Base-by-base conservation (phyloP, 345 rosid genomes). In the Rhodamnia rubescens region DNA sequence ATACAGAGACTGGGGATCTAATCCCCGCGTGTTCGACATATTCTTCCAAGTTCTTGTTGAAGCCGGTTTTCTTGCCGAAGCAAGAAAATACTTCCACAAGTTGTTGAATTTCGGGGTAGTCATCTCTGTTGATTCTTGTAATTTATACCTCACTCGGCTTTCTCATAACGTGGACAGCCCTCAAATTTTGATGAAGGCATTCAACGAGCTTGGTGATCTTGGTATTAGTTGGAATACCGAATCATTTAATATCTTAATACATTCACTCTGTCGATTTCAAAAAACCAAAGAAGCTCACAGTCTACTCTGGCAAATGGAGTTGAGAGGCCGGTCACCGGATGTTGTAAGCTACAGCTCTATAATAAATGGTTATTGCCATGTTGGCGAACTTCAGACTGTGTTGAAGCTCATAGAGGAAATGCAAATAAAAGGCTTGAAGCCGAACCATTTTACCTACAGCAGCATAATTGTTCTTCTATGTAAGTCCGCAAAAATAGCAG, bases 1-100 rank as follows among this genome's bases (percentile, higher is more conserved):
- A 3, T 94, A 94, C 83, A 96, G 96, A 90, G 95, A 94, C 55
- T 97, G 98, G 99, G 94, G 99, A 84, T 94, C 98, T 47, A 92
- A 96, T 90, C 95, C 98, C 78, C 89, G 64, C 54, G 98, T 97
- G 44, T 96, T 96, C 59, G 95, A 96, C 90, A 89, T 96, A 83
- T 95, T 91, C 90, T 97, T 97, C 55, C 93, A 93, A 90, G 98
- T 95, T 53, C 94, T 97, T 13, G 94, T 92, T 85, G 98, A 94
- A 85, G 90, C 84, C 51, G 93, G 94, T 53, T 82, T 92, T 94
- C 88, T 95, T 13, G 83, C 44, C 88, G 98, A 96, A 92, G 98
- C 96, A 26, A 93, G 94, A 82, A 92, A 85, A 11, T 87, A 95
- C 59, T 95, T 97, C 69, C 91, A 93, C 87, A 97, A 97, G 90